phyloP scores from a whole-genome alignment of 1,139 yeast genomes.

The Kodamaea fungicola region DNA sequence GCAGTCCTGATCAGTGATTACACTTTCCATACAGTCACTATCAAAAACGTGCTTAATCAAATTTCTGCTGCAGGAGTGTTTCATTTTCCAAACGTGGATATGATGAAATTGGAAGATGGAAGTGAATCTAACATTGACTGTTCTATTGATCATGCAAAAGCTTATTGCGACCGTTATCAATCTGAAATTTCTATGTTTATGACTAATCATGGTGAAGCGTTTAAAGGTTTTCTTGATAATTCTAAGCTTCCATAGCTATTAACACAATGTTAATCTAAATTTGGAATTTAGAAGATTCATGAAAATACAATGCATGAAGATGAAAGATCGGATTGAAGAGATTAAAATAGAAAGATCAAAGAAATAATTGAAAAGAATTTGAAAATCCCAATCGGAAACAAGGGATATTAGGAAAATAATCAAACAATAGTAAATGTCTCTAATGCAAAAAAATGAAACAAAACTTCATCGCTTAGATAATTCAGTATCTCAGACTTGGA shows the following conservation, averaged over 20 bases:
- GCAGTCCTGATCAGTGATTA: slow-evolving; percentile 32
- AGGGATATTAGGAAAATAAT: too few species aligned
- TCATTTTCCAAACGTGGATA: not conserved
- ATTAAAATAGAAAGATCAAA: not conserved
- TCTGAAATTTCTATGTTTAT: too few species aligned
- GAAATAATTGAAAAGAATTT: too few species aligned
- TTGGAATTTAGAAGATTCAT: too few species aligned
- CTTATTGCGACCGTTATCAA: slow-evolving; percentile 20
- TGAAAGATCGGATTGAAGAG: not conserved
- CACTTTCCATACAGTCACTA: slow-evolving; percentile 27
- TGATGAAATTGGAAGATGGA: not conserved
- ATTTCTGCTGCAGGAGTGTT: slow-evolving; percentile 9
- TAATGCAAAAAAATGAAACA: too few species aligned
- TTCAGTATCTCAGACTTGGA: too few species aligned
- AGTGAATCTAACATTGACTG: slow-evolving; percentile 30
- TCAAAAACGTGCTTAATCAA: slow-evolving; percentile 26
- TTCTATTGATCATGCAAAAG: slow-evolving; percentile 23
- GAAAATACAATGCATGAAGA: not conserved
- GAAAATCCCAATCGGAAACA: too few species aligned
- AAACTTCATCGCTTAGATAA: too few species aligned
- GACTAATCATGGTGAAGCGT: slow-evolving; percentile 3
- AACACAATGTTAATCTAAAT: too few species aligned
- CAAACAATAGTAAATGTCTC: too few species aligned
- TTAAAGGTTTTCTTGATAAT: not conserved
- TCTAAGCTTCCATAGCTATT: too few species aligned